phyloP scores from a whole-genome alignment of 805 yeast genomes.

The Metschnikowia bowlesiae region DNA sequence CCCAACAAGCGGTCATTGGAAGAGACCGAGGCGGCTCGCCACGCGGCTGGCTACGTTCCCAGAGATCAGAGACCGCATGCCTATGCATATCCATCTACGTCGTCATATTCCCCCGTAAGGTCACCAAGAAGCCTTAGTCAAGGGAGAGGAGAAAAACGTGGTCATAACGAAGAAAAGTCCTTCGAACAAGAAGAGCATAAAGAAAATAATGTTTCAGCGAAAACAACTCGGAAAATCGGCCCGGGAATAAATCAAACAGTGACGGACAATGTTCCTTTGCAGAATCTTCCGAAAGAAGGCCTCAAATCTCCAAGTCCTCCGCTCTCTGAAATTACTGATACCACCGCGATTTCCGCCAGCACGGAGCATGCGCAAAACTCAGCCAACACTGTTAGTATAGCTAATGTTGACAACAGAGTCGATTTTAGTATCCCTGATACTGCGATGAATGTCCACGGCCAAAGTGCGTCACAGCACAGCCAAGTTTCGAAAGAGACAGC shows the following conservation, averaged over 20 bases:
- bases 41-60: slow-evolving; percentile 22
- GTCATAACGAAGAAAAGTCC: too few species aligned
- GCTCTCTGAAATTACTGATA: background rate
- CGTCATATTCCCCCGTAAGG: background rate
- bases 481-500: background rate
- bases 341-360: background rate
- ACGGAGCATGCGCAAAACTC: too few species aligned
- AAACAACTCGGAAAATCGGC: too few species aligned
- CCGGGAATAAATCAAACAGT: too few species aligned
- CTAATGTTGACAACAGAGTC: too few species aligned
- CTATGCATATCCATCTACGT: slow-evolving; percentile 21
- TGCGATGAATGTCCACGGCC: background rate
- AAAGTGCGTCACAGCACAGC: background rate
- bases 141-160: background rate
- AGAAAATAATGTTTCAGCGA: background rate
- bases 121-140: background rate
- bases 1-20: slow-evolving; percentile 43
- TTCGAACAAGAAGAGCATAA: background rate
- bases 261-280: too few species aligned
- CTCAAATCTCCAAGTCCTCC: background rate
- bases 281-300: too few species aligned
- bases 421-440: background rate
- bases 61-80: slow-evolving; percentile 28
- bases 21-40: slow-evolving; percentile 47
- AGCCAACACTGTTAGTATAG: too few species aligned